Evolutionary conservation across 2,329 filamentous ascomycete genomes (phyloP).

Genomic region (Botrytis pseudocinerea): DNA sequence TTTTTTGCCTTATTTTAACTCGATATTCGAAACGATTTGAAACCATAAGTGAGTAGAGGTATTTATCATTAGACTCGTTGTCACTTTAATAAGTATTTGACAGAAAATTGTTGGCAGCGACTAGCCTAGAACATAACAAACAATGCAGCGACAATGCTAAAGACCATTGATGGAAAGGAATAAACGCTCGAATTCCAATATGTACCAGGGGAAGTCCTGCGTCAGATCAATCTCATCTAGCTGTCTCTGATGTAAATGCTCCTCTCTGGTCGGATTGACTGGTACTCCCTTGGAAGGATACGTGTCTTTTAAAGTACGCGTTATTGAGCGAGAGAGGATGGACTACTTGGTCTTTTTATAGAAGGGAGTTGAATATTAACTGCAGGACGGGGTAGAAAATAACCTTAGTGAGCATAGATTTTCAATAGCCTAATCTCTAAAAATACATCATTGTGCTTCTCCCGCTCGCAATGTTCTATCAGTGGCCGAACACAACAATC

Average conservation of each 20-base stretch:
- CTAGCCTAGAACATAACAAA: neutral
- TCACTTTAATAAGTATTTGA: neutral
- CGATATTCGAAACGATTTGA: neutral
- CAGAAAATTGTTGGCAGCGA: neutral
- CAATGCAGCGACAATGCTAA: neutral
- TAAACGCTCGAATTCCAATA: fast-evolving
- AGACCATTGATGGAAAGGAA: neutral
- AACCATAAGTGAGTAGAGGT: neutral
- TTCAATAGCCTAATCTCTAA: neutral
- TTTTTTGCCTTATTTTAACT: neutral
- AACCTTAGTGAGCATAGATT: neutral
- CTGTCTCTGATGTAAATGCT: neutral
- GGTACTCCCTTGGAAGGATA: neutral
- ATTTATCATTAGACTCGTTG: neutral
- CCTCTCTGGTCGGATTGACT: neutral
- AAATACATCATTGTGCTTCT: neutral
- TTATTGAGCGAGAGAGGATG: too few species aligned
- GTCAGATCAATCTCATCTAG: neutral
- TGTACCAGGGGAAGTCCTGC: neutral
- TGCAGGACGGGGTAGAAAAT: neutral
- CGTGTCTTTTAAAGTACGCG: neutral
- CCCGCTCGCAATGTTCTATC: neutral
- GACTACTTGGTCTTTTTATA: neutral
- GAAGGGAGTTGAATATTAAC: fast-evolving
- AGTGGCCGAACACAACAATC: neutral